Base-by-base conservation (phyloP, 2,329 filamentous ascomycete genomes). In the Fusarium heterosporum region DNA sequence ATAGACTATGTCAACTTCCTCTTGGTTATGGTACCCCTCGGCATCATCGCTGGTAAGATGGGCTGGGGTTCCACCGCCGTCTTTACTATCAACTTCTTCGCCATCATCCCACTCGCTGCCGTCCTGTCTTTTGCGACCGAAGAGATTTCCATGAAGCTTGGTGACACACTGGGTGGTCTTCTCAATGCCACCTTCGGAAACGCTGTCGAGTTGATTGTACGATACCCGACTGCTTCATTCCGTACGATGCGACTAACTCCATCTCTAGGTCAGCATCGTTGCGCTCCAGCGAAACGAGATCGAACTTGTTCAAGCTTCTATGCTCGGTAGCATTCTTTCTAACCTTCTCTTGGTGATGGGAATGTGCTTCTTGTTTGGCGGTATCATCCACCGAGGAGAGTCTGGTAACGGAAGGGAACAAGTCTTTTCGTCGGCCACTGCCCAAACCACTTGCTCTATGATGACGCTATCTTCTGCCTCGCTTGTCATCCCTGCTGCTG, bases 241-340 rank as follows among this genome's bases (percentile, higher is more conserved):
- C 29, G 14, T 19, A 11, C 11, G 9, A 30, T 16, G 42, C 28
- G 22, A 52, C 66, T 68, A 65, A 74, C 49, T 38, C 7, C 2
- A 13, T n/a, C 1, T 19, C 17, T 75, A 95, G 92, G 92, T 97
- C 76, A 97, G 93, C 77, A 95, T 98, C 71, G 91, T 98, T 67
- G 96, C 96, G 17, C 85, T 99, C 43, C 88, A 84, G 69, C 89
- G 96, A 72, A 88, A 89, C 66, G 91, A 98, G 80, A 96, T 97
- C 75, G 90, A 95, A 73, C 94, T 98, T 68, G 95, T 98, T n/a
- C 96, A 98, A 81, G 91, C 95, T 19, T 97, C 93, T 67, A 98
- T 98, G 94, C 89, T 98, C 32, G 95, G 96, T 46, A 96, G 92
- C 74, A 97, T 98, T 72, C 84, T 98, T 38, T 97, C 95, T 68